Percentiles rank a stretch among this genome's conserved stretches.
Conservation (phyloP, 441 rosid genomes). For the Bruguiera hainesii region DNA sequence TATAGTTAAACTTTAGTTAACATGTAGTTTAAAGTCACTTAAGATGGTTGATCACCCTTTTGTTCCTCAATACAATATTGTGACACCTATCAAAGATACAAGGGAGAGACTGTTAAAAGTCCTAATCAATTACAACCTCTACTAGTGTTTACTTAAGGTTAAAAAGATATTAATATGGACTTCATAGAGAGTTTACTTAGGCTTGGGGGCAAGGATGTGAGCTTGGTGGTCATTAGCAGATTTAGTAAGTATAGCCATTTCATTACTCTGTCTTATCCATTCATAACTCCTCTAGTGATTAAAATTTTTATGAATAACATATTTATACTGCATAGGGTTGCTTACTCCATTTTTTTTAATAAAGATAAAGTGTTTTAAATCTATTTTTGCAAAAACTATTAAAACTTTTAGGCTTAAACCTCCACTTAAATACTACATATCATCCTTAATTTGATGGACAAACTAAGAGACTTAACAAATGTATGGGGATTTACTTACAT, state of each 20-base stretch:
- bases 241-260: too few species aligned
- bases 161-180: neutral
- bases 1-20: too few species aligned
- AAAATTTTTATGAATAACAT: too few species aligned
- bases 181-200: neutral
- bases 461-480: neutral
- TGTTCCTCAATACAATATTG: too few species aligned
- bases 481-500: neutral
- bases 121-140: neutral
- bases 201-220: neutral
- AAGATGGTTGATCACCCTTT: too few species aligned
- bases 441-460: neutral
- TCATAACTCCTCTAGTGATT: too few species aligned
- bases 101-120: too few species aligned
- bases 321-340: too few species aligned
- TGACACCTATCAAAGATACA: too few species aligned
- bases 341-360: neutral
- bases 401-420: rapidly evolving
- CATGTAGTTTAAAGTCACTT: too few species aligned
- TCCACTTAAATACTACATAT: neutral
- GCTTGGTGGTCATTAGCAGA: neutral
- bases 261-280: neutral
- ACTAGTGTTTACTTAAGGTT: too few species aligned
- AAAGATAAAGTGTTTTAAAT: neutral
- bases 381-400: neutral